A percentile compares a stretch with the other conserved stretches of the same genome.
phyloP scores from a whole-genome alignment of 805 yeast genomes.

The Zygotorulaspora chibaensis region DNA sequence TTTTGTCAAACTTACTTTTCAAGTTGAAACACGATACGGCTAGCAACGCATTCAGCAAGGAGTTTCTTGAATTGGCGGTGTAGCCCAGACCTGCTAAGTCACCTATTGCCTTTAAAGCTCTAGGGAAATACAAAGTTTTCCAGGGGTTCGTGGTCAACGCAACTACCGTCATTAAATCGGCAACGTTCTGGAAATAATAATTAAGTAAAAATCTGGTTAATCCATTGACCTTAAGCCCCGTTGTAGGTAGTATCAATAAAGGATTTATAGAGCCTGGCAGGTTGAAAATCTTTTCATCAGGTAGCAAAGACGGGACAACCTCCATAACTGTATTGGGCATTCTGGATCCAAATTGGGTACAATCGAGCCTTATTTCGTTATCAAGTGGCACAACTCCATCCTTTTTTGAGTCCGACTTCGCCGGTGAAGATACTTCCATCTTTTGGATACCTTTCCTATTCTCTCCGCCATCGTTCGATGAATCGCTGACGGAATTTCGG shows the following conservation, averaged over 20 bases:
- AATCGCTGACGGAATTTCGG: not conserved
- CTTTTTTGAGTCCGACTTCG: not conserved
- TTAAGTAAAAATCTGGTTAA: conserved; percentile 66
- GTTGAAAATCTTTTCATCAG: conserved; percentile 17
- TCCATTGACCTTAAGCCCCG: conserved; percentile 62
- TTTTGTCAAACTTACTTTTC: conserved; percentile 65
- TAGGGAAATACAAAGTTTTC: conserved; percentile 80
- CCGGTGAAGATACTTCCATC: not conserved
- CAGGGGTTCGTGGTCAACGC: conserved; percentile 76
- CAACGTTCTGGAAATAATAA: conserved; percentile 70
- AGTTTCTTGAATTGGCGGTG: conserved; percentile 72
- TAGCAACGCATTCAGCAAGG: conserved; percentile 68
- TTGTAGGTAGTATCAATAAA: conserved; percentile 47
- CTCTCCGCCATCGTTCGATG: not conserved
- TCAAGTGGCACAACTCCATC: conserved; percentile 2
- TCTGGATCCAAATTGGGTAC: conserved; percentile 13
- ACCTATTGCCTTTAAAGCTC: conserved; percentile 78
- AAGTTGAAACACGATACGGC: conserved; percentile 81
- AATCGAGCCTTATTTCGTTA: conserved; percentile 4
- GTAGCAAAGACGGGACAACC: conserved; percentile 18
- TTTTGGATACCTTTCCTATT: not conserved
- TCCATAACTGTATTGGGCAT: conserved; percentile 26
- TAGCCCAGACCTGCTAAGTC: conserved; percentile 70
- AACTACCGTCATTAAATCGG: conserved; percentile 72
- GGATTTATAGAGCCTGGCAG: conserved; percentile 11